Base-by-base conservation (phyloP, 352 stramenopile genomes). In the Pythium rishiriense region DNA sequence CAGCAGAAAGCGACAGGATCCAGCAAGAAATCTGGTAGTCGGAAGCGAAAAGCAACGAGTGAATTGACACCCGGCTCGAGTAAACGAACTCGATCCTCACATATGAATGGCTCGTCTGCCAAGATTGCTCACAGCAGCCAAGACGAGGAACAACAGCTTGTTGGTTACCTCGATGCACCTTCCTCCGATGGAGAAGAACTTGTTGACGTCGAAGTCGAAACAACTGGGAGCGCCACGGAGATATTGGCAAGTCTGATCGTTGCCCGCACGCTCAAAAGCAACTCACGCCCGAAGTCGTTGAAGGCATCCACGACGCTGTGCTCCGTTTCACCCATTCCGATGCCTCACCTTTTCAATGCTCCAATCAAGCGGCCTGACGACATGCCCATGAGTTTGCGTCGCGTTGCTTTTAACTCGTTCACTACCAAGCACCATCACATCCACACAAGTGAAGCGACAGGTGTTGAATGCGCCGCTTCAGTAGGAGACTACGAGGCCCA, bases 201-300 rank as follows among this genome's bases (percentile, higher is more conserved):
- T 19, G 58, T 83, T 0, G 81, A 91, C 21, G 56, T 90, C 21
- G 78, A 83, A 24, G 83, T 88, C 46, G 82, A 91, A 55, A 81
- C 88, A 29, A 78, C 76, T 1, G 88, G 72, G 55, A 94, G 79
- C 49, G 85, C 85, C 33, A 94, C 85, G 0, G 83, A 94, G 55
- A 84, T 90, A 33, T 51, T 94, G 53, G 88, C 85, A 15, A 91
- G 84, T 50, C 41, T 92, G 50, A 91, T 94, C 49, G 81, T 94
- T 22, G 68, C 88, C 31, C 81, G 85, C 9, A 88, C 79, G 2
- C 72, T 94, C 6, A 87, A 89, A 61, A 81, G 75, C 21, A 90
- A 66, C 25, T 80, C 78, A 29, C 74, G 80, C 25, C 78, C 79
- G 11, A 46, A 62, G 25, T 71, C 70, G 50, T 81, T 31, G 59